These are phyloP conservation scores for Limonium bicolor DNA, from an alignment of 148 eudicot genomes.

Conservation along the genomic window DNA sequence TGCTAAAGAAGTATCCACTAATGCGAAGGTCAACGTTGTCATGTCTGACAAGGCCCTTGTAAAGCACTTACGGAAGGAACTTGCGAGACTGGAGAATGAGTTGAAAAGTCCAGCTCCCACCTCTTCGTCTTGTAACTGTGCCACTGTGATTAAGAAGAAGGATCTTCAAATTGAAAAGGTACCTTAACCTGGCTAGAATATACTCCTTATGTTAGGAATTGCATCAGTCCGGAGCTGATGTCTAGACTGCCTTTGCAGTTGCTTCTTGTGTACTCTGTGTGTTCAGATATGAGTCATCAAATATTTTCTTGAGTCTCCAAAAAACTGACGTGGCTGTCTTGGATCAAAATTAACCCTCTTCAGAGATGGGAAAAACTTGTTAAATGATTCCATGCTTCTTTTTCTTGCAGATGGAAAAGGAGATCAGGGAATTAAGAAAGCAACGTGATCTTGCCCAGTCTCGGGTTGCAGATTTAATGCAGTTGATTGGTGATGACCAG, in stretches of 20 bases:
- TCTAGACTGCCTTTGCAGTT: neutral
- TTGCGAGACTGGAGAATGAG: conserved; percentile 60
- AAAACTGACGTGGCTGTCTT: no score
- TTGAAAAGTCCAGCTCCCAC: conserved; percentile 25
- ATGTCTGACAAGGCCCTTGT: conserved; percentile 95
- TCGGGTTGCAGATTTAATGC: conserved; percentile 43
- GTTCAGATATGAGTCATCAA: neutral
- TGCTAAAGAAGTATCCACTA: conserved; percentile 92
- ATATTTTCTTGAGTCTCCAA: no score
- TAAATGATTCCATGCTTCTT: neutral
- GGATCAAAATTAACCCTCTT: no score
- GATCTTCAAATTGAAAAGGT: conserved; percentile 87
- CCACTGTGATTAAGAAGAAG: conserved; percentile 43
- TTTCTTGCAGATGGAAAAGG: conserved; percentile 61
- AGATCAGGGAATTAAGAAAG: conserved; percentile 53
- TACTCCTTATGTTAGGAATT: no score
- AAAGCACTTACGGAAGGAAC: conserved; percentile 63
- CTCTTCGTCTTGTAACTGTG: conserved; percentile 22
- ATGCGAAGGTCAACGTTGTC: conserved; percentile 91
- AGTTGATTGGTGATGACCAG: conserved; percentile 16
- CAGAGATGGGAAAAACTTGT: no score
- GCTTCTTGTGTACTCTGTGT: no score
- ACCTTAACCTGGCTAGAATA: no score
- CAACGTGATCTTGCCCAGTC: conserved; percentile 76
- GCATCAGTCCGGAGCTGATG: neutral